Evolutionary conservation across 352 stramenopile genomes (phyloP), one percentile per base, ranked within the genome.

Genomic region (Thalassiosira hispida): DNA sequence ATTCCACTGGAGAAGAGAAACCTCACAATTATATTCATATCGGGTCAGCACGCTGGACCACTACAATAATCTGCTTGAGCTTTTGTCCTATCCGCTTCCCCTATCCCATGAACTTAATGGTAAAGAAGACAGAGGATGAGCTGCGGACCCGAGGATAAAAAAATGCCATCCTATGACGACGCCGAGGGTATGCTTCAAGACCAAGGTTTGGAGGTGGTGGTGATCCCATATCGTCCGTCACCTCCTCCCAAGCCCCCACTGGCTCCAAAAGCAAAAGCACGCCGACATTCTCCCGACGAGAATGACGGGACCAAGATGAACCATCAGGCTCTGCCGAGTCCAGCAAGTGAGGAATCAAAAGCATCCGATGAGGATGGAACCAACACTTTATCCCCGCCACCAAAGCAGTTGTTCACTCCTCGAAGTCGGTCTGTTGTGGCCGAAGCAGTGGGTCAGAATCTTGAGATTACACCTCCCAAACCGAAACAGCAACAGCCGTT

Each of bases 181-280:
- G 47, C 47, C 51, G 70, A 78, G 67, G 57, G 60, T 1, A 59
- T 60, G 33, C 70, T 78, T n/a, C 65, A 73, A 64, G 74, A 83
- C 57, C 74, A 83, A 62, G 74, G 74, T 9, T 49, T 83, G 23
- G 74, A 83, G 60, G 67, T 83, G 27, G 66, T 83, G 1, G 66
- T 83, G 2, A 70, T 83, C 8, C 74, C 74, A 9, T 83, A 83
- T 29, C 59, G 66, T 29, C 73, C 73, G 14, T 61, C 73, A n/a
- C 73, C 73, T 1, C 61, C 61, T 27, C 60, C 60, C 2, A 16
- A 16, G 3, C 14, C 29, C 1, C 20, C 53, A 16, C 23, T 2
- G 0, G 27, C 29, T 5, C 56, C 16, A 0, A 52, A 47, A 42
- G 5, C 11, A 42, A n/a, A n/a, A n/a, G n/a, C 33, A 18, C 38